Evolutionary conservation across 352 stramenopile species (phyloP).

Genomic region (Globisporangium recalcitrans): DNA sequence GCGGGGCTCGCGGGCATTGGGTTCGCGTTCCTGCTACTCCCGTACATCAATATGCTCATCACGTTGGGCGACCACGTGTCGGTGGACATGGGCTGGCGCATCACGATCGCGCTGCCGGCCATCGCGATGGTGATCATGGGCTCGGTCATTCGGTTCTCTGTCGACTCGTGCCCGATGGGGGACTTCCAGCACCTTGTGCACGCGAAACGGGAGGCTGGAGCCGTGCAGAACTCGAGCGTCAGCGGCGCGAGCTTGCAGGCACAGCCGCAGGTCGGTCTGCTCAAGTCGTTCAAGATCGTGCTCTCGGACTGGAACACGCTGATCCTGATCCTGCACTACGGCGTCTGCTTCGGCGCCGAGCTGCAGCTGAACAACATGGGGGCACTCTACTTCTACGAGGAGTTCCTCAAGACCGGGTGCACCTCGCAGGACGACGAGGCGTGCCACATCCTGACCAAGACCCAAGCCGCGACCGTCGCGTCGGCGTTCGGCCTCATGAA

Average conservation of each 20-base stretch:
- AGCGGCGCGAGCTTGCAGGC: constrained; percentile 3
- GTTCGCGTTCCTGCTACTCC: constrained; percentile 86
- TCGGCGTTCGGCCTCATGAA: constrained; percentile 94
- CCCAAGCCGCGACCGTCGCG: constrained; percentile 76
- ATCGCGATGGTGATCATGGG: constrained; percentile 78
- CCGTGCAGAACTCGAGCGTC: constrained; percentile 9
- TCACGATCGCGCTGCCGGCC: constrained; percentile 89
- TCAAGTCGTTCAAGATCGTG: constrained; percentile 46
- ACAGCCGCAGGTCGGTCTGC: constrained; percentile 22
- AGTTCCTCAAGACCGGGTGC: constrained; percentile 72
- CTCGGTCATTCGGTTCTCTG: constrained; percentile 61
- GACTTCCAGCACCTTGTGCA: constrained; percentile 87
- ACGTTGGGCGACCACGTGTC: constrained; percentile 44
- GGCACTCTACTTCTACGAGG: constrained; percentile 90
- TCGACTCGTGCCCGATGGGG: constrained; percentile 90
- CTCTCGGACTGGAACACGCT: constrained; percentile 87
- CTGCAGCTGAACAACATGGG: constrained; percentile 95
- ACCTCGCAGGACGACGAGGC: constrained; percentile 15
- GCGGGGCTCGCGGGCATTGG: constrained; percentile 92
- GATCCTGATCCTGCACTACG: constrained; percentile 93
- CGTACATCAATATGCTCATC: constrained; percentile 84
- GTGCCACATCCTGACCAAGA: constrained; percentile 48
- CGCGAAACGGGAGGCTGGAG: constrained; percentile 51
- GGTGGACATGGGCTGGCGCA: constrained; percentile 86
- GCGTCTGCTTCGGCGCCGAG: constrained; percentile 92